Percentiles rank a stretch among this genome's conserved stretches.
Evolutionary conservation across 345 rosid genomes (phyloP).

Genomic region (Abelmoschus esculentus): DNA sequence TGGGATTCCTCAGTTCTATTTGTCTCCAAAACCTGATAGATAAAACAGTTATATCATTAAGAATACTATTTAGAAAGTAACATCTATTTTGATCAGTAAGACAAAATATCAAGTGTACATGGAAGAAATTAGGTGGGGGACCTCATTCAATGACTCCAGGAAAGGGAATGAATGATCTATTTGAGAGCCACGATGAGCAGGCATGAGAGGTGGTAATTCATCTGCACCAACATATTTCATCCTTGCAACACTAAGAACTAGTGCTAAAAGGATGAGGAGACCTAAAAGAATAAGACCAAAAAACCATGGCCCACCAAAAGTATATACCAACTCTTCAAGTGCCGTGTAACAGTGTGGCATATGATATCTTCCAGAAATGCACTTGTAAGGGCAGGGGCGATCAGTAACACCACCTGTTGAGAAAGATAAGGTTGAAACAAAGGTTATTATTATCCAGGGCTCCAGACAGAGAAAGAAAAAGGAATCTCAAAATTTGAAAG

Average conservation of each 20-base stretch:
- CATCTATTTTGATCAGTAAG: neutral
- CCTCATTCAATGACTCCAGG: conserved; percentile 92
- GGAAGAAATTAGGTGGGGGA: conserved; percentile 2
- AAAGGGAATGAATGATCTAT: conserved; percentile 87
- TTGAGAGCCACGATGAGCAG: conserved; percentile 57
- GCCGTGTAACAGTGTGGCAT: conserved; percentile 90
- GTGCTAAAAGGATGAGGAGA: conserved; percentile 71
- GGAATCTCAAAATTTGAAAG: conserved; percentile 5
- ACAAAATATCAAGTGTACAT: neutral
- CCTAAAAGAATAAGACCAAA: conserved; percentile 67
- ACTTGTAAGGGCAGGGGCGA: conserved; percentile 79
- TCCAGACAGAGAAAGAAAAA: neutral
- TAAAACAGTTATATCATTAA: conserved; percentile 4
- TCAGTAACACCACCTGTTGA: conserved; percentile 74
- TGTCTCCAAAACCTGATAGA: conserved; percentile 76
- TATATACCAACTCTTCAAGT: conserved; percentile 80
- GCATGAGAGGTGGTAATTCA: conserved; percentile 53
- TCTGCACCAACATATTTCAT: conserved; percentile 87
- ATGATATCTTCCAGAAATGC: conserved; percentile 78
- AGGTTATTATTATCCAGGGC: neutral
- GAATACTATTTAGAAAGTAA: neutral
- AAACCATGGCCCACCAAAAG: conserved; percentile 95
- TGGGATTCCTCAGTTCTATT: conserved; percentile 82
- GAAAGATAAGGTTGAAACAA: conserved; percentile 6
- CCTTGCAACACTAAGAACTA: conserved; percentile 88